Base-by-base conservation (phyloP, 23 red algal genomes). In the Gracilaria vermiculophylla region DNA sequence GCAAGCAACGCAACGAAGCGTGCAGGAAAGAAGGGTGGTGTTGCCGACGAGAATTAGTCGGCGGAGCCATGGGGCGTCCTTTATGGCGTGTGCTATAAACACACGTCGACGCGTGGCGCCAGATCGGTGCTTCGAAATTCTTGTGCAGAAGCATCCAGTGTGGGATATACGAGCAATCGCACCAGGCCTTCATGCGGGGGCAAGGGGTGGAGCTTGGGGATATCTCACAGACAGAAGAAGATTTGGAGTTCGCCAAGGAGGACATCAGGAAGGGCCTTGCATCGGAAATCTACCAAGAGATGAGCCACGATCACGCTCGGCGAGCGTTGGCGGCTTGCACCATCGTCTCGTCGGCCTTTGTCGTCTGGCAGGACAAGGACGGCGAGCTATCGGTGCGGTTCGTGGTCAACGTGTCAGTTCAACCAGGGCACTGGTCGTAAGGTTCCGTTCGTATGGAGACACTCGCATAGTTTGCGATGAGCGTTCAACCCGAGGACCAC, bases 391-490 rank as follows among this genome's bases (percentile, higher is more conserved):
- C 70, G 60, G 75, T 19, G 4, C 53, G 87, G 4, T 73, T 74
- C 36, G 57, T 81, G 3, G n/a, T 91, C 6, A 81, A 91, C 87
- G 51, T 87, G 20, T 71, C 62, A 13, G 12, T 37, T 3, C 57
- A 81, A 21, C 58, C 54, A 15, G 81, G 74, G 7, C 3, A 45
- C 20, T 91, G 57, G 61, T 21, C 41, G 14, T 56, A 69, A 39
- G 48, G 45, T 13, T 80, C 0, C 9, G 0, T 77, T 5, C 78
- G 50, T 28, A 81, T 81, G 75, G 87, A 91, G 37, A 42, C 72
- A 9, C 2, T 91, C 5, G 49, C 52, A 14, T 25, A 80, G 51
- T 80, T 91, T 53, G 75, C 52, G 20, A 28, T 69, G 71, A 0
- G 7, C 15, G 12, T 81, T 12, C 25, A 81, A 15, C 73, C 35